These are phyloP conservation scores for Leccinellum albellum DNA, from an alignment of 768 basidiomycete species.

Conservation along the genomic window DNA sequence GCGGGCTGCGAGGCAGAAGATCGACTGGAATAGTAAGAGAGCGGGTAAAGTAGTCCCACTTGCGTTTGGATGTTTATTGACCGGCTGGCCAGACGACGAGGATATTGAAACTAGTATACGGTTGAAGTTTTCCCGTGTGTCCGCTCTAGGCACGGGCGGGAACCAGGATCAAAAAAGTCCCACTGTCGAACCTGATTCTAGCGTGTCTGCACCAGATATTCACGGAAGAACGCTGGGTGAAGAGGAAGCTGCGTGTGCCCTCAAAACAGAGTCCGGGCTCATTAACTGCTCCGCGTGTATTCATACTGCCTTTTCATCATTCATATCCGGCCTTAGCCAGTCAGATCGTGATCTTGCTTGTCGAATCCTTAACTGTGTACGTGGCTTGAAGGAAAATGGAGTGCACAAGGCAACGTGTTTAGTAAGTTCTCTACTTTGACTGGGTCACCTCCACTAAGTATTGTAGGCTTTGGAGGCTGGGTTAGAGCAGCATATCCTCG, in stretches of 20 bases:
- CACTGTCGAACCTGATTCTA: slow-evolving; percentile 12
- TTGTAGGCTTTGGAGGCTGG: slow-evolving; percentile 14
- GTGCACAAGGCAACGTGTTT: slow-evolving; percentile 27
- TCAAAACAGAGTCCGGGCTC: slow-evolving; percentile 22
- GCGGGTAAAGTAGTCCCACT: slow-evolving; percentile 48
- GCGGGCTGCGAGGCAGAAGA: slow-evolving; percentile 47
- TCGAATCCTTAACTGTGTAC: slow-evolving; percentile 15
- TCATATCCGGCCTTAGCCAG: slow-evolving; percentile 19
- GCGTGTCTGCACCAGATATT: slow-evolving; percentile 8
- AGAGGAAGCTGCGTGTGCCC: slow-evolving; percentile 46
- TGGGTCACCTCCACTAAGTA: slow-evolving; percentile 3
- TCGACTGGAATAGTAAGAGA: slow-evolving; percentile 90
- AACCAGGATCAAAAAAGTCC: slow-evolving; percentile 10
- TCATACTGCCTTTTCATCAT: slow-evolving; percentile 15
- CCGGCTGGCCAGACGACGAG: slow-evolving; percentile 61
- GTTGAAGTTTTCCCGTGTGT: slow-evolving; percentile 36
- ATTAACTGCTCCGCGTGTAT: slow-evolving; percentile 34
- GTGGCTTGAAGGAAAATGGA: slow-evolving; percentile 21
- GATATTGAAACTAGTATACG: slow-evolving; percentile 70
- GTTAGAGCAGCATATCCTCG: slow-evolving; percentile 22
- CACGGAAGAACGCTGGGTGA: slow-evolving; percentile 47
- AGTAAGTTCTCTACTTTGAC: slow-evolving; percentile 24
- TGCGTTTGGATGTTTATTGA: slow-evolving; percentile 1
- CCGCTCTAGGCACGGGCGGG: slow-evolving; percentile 14
- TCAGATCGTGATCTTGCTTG: slow-evolving; percentile 18